Evolutionary conservation across 352 stramenopile genomes (phyloP).

Genomic region (Discostella stelligera): DNA sequence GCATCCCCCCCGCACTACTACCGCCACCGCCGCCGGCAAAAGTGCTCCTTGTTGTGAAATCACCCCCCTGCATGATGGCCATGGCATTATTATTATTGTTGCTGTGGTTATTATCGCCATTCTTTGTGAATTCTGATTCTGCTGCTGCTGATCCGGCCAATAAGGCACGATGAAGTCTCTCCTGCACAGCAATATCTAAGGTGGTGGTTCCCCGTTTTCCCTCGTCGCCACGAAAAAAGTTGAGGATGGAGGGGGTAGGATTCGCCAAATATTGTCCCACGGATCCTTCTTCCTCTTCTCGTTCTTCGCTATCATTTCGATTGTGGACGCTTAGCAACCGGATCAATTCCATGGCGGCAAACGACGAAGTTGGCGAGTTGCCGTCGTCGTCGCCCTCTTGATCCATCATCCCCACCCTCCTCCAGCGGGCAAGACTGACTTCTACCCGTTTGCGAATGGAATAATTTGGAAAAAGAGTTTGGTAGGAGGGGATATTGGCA

Average conservation of each 20-base stretch:
- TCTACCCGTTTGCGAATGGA: constrained; percentile 10
- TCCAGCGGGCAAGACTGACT: constrained; percentile 1
- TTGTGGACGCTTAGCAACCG: neutral
- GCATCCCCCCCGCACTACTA: neutral
- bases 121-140: neutral
- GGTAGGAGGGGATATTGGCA: constrained; percentile 29
- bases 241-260: constrained; percentile 15
- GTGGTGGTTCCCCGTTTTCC: neutral
- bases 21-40: neutral
- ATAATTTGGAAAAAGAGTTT: constrained; percentile 21
- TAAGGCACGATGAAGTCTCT: neutral
- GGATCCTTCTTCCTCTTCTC: neutral
- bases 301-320: neutral
- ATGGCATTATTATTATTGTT: too few relatives aligned
- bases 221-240: neutral
- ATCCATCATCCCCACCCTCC: neutral
- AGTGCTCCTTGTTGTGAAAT: neutral
- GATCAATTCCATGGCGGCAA: constrained; percentile 22
- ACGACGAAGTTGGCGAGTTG: neutral
- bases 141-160: neutral
- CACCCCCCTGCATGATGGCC: too few relatives aligned
- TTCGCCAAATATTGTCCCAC: constrained; percentile 28
- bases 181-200: neutral
- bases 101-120: too few relatives aligned
- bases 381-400: neutral